These are phyloP conservation scores for Coemansia sp. DNA, from an alignment of 192 early-diverging fungal species.

Conservation along the genomic window DNA sequence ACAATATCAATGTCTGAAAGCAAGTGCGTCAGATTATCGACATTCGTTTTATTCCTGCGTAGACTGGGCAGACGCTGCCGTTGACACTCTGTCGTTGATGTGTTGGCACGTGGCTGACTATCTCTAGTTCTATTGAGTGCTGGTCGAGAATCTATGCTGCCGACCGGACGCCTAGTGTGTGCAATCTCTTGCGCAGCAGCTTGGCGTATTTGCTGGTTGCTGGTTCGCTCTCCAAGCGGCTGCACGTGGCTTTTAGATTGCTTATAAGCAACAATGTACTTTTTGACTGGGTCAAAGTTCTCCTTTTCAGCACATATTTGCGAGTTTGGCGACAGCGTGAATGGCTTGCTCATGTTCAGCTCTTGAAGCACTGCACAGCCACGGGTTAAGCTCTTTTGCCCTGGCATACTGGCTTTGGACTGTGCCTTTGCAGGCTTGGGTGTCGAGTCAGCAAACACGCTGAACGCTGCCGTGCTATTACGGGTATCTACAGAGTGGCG, in stretches of 20 bases:
- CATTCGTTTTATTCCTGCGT: background rate
- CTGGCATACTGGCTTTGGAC: background rate
- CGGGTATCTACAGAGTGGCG: background rate
- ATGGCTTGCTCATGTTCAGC: slow-evolving; percentile 11
- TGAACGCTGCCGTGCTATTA: slow-evolving; percentile 7
- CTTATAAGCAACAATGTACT: slow-evolving; percentile 18
- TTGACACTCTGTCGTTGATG: background rate
- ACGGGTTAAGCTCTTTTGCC: background rate
- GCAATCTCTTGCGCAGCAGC: background rate
- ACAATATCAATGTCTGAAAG: slow-evolving; percentile 13
- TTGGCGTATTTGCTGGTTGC: background rate
- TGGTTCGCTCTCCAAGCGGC: slow-evolving; percentile 3
- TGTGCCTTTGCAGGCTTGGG: background rate
- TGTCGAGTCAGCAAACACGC: slow-evolving; percentile 17
- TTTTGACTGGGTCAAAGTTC: slow-evolving; percentile 39
- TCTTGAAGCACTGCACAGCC: slow-evolving; percentile 14
- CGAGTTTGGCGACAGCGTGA: slow-evolving; percentile 28
- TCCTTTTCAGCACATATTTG: slow-evolving; percentile 35
- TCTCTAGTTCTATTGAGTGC: background rate
- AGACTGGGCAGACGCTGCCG: background rate
- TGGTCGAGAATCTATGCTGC: background rate
- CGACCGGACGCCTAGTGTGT: background rate
- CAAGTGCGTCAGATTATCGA: slow-evolving; percentile 9
- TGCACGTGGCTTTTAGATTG: background rate
- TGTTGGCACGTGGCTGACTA: background rate